Evolutionary conservation across 352 stramenopile species (phyloP), one percentile per base, ranked within the genome.

Genomic region (Phytophthora cajani): DNA sequence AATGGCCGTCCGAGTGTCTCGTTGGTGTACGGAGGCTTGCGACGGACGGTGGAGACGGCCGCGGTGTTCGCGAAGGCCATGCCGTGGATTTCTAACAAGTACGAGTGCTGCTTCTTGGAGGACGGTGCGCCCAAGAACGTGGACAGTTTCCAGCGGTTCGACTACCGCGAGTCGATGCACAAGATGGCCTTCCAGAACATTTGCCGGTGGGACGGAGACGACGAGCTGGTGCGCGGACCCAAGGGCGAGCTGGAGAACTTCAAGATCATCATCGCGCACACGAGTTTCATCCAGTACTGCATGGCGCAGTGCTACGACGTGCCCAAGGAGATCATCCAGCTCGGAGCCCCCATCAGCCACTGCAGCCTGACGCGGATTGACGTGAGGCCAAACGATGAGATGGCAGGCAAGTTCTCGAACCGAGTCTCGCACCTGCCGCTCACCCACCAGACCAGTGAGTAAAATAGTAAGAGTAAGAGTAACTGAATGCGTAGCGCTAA

Each of bases 221-320:
- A 86, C 16, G 62, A 59, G 17, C 27, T 68, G 64, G 69, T 46
- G 25, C 73, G 74, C 12, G 52, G 58, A 2, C 62, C 53, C 0
- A 71, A 74, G 11, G 71, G 68, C 19, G 69, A 81, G 2, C 46
- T 59, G 1, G 85, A 92, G 42, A 86, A 81, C 58, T 92, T 83
- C 59, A 90, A 90, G 71, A 79, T 94, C 50, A 32, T 92, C 12
- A 85, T 94, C 55, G 88, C 83, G 50, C 87, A 94, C 71, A 82
- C 85, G 33, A 94, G 87, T 74, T 92, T 94, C 69, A 85, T 91
- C 53, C 82, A 94, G 69, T 89, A 86, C 64, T 92, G 81, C 51
- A 73, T 94, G 56, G 81, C 87, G 32, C 75, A 80, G 63, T 89
- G 77, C 58, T 86, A 90, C 72, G 63, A 80, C 16, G 80, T 94